These are phyloP conservation scores for Limnomonas spitsbergensis DNA, from an alignment of 139 green algal genomes.

Conservation along the genomic window DNA sequence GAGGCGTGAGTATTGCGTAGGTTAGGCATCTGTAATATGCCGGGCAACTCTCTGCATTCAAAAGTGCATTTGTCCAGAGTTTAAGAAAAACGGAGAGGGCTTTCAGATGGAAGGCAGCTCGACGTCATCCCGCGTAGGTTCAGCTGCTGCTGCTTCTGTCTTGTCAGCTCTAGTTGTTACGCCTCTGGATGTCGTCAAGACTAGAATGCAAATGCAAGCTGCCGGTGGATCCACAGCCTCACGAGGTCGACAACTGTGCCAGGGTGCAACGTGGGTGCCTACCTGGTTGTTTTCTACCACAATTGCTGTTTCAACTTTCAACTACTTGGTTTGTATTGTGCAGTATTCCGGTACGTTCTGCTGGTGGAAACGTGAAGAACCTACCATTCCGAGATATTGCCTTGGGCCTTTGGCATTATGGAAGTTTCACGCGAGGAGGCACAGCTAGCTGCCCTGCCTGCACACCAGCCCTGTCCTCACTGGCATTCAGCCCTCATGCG, in stretches of 20 bases:
- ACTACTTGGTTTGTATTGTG: background rate
- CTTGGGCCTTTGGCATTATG: too few species aligned
- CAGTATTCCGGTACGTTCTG: background rate
- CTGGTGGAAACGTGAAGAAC: background rate
- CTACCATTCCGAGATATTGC: background rate
- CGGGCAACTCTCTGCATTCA: too few species aligned
- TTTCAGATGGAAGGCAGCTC: too few species aligned
- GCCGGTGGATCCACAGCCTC: background rate
- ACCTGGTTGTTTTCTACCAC: background rate
- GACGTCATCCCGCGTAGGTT: too few species aligned
- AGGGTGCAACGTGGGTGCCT: background rate
- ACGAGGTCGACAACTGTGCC: background rate
- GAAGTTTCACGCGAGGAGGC: too few species aligned
- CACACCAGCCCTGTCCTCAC: too few species aligned
- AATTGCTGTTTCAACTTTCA: background rate
- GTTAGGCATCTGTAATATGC: too few species aligned
- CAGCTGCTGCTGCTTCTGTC: background rate
- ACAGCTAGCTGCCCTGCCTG: too few species aligned
- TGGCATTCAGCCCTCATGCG: background rate
- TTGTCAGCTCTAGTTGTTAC: conserved; percentile 40
- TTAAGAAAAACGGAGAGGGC: too few species aligned
- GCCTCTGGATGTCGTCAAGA: conserved; percentile 97
- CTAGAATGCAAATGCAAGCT: conserved; percentile 64
- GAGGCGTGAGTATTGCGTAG: too few species aligned
- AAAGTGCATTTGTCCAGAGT: too few species aligned